Conservation (phyloP, 371 early-diverging fungal species). For the Batrachochytrium dendrobatidis region DNA sequence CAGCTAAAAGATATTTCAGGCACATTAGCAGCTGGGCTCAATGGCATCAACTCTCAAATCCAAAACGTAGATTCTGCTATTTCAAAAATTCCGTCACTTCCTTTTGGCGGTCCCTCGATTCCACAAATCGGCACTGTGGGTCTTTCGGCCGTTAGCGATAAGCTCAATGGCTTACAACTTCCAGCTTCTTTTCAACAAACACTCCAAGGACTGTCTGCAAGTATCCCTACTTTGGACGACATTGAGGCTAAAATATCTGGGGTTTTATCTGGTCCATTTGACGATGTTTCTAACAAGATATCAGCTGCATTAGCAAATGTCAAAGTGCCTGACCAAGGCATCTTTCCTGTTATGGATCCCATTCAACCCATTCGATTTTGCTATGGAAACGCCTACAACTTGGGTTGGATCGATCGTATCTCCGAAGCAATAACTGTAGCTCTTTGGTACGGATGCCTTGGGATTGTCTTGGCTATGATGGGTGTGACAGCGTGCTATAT, state of each 20-base stretch:
- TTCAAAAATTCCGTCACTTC: neutral
- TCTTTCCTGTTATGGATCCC: neutral
- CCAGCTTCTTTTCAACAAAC: neutral
- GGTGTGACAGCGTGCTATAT: neutral
- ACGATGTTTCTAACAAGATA: neutral
- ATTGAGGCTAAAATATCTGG: neutral
- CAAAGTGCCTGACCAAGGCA: neutral
- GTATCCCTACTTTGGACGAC: constrained; percentile 4
- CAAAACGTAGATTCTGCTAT: neutral
- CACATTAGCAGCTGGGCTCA: neutral
- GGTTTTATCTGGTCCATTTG: neutral
- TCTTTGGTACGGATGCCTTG: constrained; percentile 3
- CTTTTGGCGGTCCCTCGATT: neutral
- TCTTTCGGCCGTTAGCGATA: neutral
- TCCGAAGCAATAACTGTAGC: neutral
- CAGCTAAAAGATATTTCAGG: neutral
- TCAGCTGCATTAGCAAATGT: neutral
- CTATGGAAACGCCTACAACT: neutral
- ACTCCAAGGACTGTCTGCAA: neutral
- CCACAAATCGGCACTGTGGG: neutral
- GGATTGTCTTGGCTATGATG: neutral
- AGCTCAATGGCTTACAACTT: neutral
- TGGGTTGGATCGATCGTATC: constrained; percentile 3
- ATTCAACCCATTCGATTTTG: neutral
- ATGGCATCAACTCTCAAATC: neutral